phyloP scores from a whole-genome alignment of 495 filamentous ascomycete genomes.

The Thermochaetoides thermophila region DNA sequence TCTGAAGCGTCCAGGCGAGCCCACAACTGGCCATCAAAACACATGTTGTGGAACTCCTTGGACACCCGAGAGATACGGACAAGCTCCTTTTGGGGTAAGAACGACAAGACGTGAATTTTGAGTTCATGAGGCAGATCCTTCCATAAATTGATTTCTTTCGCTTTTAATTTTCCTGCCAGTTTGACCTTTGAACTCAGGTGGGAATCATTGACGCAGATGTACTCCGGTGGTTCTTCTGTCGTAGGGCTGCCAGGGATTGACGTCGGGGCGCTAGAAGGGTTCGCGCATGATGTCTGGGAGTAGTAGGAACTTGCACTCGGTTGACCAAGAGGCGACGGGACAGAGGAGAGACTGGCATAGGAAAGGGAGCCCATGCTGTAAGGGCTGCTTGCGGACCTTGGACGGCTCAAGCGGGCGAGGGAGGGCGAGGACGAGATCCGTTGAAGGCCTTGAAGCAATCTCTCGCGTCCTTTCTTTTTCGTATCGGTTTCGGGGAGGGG shows the following conservation, averaged over 20 bases:
- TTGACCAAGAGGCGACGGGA: conserved; percentile 36
- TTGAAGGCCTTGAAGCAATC: conserved; percentile 64
- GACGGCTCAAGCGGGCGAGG: conserved; percentile 47
- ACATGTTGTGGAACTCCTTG: conserved; percentile 67
- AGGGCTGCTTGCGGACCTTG: conserved; percentile 51
- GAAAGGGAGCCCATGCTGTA: conserved; percentile 49
- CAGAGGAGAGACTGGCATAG: conserved; percentile 65
- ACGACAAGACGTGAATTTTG: conserved; percentile 59
- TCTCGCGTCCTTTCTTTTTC: conserved; percentile 63
- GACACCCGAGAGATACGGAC: conserved; percentile 69
- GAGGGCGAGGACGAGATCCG: conserved; percentile 82
- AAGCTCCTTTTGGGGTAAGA: conserved; percentile 67
- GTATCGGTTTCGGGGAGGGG: conserved; percentile 29
- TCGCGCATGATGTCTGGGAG: conserved; percentile 40
- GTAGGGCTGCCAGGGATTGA: conserved; percentile 39
- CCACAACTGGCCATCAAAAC: conserved; percentile 95
- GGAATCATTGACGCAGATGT: too few species aligned
- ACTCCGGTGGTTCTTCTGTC: too few species aligned
- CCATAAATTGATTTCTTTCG: conserved; percentile 57
- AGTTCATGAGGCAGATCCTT: conserved; percentile 69
- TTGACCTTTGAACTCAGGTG: conserved; percentile 22
- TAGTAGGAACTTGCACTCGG: conserved; percentile 38
- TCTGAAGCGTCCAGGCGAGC: conserved; percentile 65
- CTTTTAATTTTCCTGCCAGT: conserved; percentile 25
- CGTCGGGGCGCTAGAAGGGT: conserved; percentile 50